phyloP scores from a whole-genome alignment of 2,329 filamentous ascomycete species.

The Lasiodiplodia citricola region DNA sequence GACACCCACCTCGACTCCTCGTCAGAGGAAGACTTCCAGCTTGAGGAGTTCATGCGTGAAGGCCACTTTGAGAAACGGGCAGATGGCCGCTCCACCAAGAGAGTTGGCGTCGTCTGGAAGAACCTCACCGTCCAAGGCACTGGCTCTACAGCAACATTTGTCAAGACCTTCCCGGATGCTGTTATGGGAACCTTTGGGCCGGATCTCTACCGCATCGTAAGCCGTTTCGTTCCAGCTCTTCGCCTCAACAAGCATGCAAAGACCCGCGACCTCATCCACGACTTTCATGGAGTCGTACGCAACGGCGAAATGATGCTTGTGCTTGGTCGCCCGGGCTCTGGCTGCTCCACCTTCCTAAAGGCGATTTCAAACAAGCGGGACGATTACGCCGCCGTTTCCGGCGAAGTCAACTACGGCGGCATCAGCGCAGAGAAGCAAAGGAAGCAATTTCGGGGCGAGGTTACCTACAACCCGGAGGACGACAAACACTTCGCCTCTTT shows the following conservation, averaged over 20 bases:
- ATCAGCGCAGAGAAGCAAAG: slow-evolving; percentile 71
- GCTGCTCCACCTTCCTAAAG: slow-evolving; percentile 79
- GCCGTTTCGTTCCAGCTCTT: slow-evolving; percentile 59
- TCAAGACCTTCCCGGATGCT: slow-evolving; percentile 74
- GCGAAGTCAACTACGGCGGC: slow-evolving; percentile 74
- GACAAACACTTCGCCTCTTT: slow-evolving; percentile 76
- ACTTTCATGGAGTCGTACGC: slow-evolving; percentile 70
- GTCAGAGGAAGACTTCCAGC: slow-evolving; percentile 67
- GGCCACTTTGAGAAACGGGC: slow-evolving; percentile 77
- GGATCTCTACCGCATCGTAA: slow-evolving; percentile 72
- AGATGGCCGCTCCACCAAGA: slow-evolving; percentile 72
- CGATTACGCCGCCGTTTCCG: slow-evolving; percentile 68
- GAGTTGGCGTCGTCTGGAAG: slow-evolving; percentile 78
- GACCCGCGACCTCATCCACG: slow-evolving; percentile 64
- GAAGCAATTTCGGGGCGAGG: slow-evolving; percentile 74
- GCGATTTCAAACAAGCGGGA: slow-evolving; percentile 73
- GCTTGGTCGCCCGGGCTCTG: slow-evolving; percentile 73
- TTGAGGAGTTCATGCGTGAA: slow-evolving; percentile 73
- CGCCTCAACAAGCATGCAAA: slow-evolving; percentile 55
- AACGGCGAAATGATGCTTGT: slow-evolving; percentile 76
- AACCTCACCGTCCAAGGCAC: slow-evolving; percentile 76
- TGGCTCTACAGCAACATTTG: slow-evolving; percentile 69
- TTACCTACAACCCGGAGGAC: slow-evolving; percentile 79
- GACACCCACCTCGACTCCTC: slow-evolving; percentile 35
- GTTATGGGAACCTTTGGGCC: slow-evolving; percentile 80